phyloP scores from a whole-genome alignment of 2,329 filamentous ascomycete genomes.

The Sclerotinia sclerotiorum region DNA sequence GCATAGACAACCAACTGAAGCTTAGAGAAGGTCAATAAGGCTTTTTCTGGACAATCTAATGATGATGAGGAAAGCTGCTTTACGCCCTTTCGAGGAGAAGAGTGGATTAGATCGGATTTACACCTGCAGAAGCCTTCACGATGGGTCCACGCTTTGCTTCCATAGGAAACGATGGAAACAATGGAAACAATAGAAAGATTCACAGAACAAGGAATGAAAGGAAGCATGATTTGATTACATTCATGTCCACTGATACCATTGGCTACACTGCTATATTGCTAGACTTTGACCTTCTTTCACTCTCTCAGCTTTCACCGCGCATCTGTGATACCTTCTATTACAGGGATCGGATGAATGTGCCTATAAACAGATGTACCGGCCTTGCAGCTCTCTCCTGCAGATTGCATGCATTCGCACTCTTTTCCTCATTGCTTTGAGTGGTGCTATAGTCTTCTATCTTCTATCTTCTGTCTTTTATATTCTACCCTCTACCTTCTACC shows the following conservation, averaged over 20 bases:
- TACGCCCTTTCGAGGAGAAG: neutral
- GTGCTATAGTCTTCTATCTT: too few species aligned
- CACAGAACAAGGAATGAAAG: conserved; percentile 12
- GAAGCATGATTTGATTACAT: neutral
- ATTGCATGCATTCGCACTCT: neutral
- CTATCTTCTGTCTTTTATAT: neutral
- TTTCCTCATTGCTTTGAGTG: neutral
- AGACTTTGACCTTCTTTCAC: conserved; percentile 4
- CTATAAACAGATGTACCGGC: conserved; percentile 10
- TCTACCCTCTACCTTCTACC: neutral
- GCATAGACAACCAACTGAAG: neutral
- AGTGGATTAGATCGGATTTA: conserved; percentile 11
- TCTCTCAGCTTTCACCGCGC: neutral
- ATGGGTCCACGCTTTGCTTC: conserved; percentile 5
- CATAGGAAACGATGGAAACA: conserved; percentile 2
- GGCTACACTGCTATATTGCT: neutral
- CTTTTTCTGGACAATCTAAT: neutral
- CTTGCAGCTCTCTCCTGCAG: conserved; percentile 15
- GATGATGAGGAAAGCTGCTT: conserved; percentile 9
- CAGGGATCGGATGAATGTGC: conserved; percentile 5
- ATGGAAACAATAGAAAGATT: neutral
- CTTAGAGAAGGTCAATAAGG: neutral
- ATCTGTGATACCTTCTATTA: neutral
- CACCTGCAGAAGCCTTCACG: conserved; percentile 18
- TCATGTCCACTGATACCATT: conserved; percentile 8